These are phyloP conservation scores for Vitis cinerea DNA, from an alignment of 164 flowering plant genomes.

Conservation along the genomic window DNA sequence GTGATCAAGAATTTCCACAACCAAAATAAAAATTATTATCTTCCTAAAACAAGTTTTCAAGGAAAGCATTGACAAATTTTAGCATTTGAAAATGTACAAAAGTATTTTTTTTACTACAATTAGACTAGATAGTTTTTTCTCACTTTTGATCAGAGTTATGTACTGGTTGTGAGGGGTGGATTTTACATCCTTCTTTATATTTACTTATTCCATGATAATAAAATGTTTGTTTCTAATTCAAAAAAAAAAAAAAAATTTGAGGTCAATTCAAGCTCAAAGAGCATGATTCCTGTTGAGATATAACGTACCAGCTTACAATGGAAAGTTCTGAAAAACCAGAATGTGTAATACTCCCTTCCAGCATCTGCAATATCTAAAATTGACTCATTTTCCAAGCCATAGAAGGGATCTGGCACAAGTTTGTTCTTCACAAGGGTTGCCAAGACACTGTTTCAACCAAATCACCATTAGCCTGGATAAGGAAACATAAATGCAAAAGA, in stretches of 20 bases:
- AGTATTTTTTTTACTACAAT: too few species aligned
- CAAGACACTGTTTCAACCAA: constrained; percentile 61
- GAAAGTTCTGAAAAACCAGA: constrained; percentile 93
- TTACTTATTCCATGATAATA: too few species aligned
- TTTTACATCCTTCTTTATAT: too few species aligned
- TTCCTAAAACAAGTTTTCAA: too few species aligned
- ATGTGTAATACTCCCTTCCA: constrained; percentile 92
- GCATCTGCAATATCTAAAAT: constrained; percentile 93
- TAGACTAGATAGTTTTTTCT: too few species aligned
- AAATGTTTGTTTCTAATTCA: too few species aligned
- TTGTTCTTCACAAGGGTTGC: constrained; percentile 86
- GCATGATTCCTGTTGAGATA: neutral
- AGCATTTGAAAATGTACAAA: too few species aligned
- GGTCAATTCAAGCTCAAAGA: neutral
- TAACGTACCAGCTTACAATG: constrained; percentile 63
- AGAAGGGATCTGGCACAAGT: constrained; percentile 89
- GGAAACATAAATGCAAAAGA: constrained; percentile 1
- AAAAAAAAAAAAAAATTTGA: neutral
- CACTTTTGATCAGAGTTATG: too few species aligned
- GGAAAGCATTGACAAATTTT: too few species aligned
- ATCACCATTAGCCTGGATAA: constrained; percentile 7
- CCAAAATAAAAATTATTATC: too few species aligned
- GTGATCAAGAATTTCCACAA: too few species aligned
- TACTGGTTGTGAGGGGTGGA: too few species aligned
- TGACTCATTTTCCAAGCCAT: constrained; percentile 79